phyloP scores from a whole-genome alignment of 75 land plant species.

The Cunninghamia lanceolata region DNA sequence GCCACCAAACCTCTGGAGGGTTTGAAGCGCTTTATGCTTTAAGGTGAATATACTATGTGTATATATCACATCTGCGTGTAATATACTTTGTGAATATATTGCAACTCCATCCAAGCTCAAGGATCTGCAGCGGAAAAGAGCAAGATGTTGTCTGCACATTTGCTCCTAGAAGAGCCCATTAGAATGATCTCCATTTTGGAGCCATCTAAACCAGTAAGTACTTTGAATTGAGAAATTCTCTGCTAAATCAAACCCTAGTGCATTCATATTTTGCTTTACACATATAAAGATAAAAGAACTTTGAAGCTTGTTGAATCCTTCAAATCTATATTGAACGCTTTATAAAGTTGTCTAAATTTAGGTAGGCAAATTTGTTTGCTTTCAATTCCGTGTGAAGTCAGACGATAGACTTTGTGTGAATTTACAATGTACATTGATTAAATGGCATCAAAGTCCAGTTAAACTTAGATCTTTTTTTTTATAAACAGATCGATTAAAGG shows the following conservation, averaged over 20 bases:
- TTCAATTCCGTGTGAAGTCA: not conserved
- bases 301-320: too few relatives aligned
- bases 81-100: not conserved
- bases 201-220: slow-evolving; percentile 38
- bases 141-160: slow-evolving; percentile 43
- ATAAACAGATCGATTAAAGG: not conserved
- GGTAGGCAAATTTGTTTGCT: not conserved
- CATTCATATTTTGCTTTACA: too few relatives aligned
- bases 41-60: not conserved
- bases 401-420: not conserved
- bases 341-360: not conserved
- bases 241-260: too few relatives aligned
- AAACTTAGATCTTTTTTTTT: not conserved
- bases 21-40: not conserved
- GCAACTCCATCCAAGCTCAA: not conserved
- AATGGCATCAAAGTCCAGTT: not conserved
- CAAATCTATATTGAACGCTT: not conserved
- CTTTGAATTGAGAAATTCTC: not conserved
- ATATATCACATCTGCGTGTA: not conserved
- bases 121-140: not conserved
- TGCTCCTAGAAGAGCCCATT: slow-evolving; percentile 56
- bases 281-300: too few relatives aligned
- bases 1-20: too few relatives aligned
- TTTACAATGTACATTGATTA: not conserved
- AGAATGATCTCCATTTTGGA: slow-evolving; percentile 54